Evolutionary conservation across 2,329 filamentous ascomycete genomes (phyloP).

Genomic region (Apiospora sp.): DNA sequence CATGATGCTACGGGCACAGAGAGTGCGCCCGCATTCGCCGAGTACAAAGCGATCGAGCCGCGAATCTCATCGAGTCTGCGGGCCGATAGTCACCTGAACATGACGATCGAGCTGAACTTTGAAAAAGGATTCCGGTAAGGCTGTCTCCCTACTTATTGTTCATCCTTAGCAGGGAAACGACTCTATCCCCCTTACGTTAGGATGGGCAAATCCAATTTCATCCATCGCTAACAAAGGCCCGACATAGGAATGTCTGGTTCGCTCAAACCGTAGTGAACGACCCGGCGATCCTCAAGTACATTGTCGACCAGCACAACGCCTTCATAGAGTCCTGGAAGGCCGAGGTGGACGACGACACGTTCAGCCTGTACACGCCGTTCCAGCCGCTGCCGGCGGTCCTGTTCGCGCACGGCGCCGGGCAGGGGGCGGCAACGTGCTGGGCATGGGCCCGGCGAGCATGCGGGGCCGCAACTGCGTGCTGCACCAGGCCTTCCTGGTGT

Average conservation of each 20-base stretch:
- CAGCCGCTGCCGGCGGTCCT: conserved; percentile 24
- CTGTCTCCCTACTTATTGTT: background rate
- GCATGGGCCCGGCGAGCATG: conserved; percentile 28
- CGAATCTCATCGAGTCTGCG: conserved; percentile 15
- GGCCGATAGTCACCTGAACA: conserved; percentile 9
- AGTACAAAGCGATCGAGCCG: conserved; percentile 22
- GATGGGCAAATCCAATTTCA: no score
- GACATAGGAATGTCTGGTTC: conserved; percentile 20
- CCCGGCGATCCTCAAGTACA: background rate
- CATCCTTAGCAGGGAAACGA: background rate
- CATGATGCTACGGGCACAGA: conserved; percentile 16
- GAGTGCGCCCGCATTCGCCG: conserved; percentile 15
- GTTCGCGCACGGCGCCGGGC: background rate
- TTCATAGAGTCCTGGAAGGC: conserved; percentile 11
- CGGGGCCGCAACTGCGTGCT: conserved; percentile 19
- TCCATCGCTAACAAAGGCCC: background rate
- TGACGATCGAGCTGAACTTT: conserved; percentile 21
- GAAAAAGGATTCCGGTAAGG: conserved; percentile 22
- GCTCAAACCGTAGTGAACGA: conserved; percentile 27
- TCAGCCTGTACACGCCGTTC: conserved; percentile 2
- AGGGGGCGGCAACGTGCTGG: conserved; percentile 37
- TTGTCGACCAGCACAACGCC: conserved; percentile 5
- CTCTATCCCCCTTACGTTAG: background rate
- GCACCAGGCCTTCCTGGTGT: conserved; percentile 23
- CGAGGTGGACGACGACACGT: conserved; percentile 7